Percentiles rank a stretch among this genome's conserved stretches.
Evolutionary conservation across 2,329 filamentous ascomycete genomes (phyloP).

Genomic region (Blastomyces silverae): DNA sequence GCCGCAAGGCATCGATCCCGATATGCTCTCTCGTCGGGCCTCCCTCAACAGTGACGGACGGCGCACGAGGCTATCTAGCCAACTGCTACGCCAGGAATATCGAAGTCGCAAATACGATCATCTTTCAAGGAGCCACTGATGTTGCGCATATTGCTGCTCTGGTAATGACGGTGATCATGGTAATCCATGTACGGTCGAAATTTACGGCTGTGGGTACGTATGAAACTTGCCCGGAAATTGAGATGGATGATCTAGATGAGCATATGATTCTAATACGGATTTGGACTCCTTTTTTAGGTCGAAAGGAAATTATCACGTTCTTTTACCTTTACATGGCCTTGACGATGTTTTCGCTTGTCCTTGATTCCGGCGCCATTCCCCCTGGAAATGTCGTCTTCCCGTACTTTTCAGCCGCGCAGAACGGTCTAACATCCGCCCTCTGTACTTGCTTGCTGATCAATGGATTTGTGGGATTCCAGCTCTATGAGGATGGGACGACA

Average conservation of each 20-base stretch:
- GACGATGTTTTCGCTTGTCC: slow-evolving; percentile 77
- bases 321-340: slow-evolving; percentile 95
- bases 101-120: slow-evolving; percentile 95
- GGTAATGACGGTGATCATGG: slow-evolving; percentile 93
- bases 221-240: neutral
- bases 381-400: slow-evolving; percentile 73
- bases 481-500: slow-evolving; percentile 94
- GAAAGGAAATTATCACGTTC: slow-evolving; percentile 73
- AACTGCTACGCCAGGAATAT: slow-evolving; percentile 92
- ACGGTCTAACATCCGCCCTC: slow-evolving; percentile 74
- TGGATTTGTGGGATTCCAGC: slow-evolving; percentile 94
- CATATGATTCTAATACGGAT: slow-evolving; percentile 15
- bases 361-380: slow-evolving; percentile 88
- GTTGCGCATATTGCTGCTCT: slow-evolving; percentile 89
- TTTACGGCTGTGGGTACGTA: slow-evolving; percentile 89
- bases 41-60: slow-evolving; percentile 51
- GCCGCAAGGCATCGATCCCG: slow-evolving; percentile 75
- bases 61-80: slow-evolving; percentile 73
- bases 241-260: slow-evolving; percentile 8
- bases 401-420: slow-evolving; percentile 85
- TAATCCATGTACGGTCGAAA: slow-evolving; percentile 91
- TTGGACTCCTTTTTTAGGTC: slow-evolving; percentile 40
- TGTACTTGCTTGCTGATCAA: slow-evolving; percentile 90
- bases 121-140: slow-evolving; percentile 86
- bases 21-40: slow-evolving; percentile 80